A percentile compares a stretch with the other conserved stretches of the same genome.
Evolutionary conservation across 108 stramenopile species (phyloP).

Genomic region (Cylindrotheca fusiformis): DNA sequence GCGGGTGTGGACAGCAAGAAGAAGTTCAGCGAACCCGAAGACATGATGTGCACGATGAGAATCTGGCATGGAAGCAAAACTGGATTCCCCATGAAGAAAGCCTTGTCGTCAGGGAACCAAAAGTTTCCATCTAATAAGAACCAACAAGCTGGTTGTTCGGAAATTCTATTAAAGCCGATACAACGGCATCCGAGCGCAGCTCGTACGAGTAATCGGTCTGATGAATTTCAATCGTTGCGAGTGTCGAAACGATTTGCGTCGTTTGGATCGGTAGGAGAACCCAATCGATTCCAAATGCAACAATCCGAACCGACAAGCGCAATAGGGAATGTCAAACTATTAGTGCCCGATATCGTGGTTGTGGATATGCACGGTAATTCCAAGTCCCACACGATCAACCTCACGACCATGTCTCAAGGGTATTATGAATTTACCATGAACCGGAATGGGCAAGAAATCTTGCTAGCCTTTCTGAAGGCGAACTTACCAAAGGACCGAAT

Average conservation of each 20-base stretch:
- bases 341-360: slow-evolving; percentile 13
- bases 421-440: slow-evolving; percentile 28
- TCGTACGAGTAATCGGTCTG: not conserved
- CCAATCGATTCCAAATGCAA: not conserved
- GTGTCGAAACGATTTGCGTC: slow-evolving; percentile 24
- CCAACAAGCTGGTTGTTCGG: not conserved
- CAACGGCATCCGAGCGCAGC: not conserved
- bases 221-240: slow-evolving; percentile 2
- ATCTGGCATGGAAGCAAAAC: slow-evolving; percentile 22
- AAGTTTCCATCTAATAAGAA: not conserved
- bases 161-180: slow-evolving; percentile 3
- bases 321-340: slow-evolving; percentile 7
- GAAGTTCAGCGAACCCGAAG: slow-evolving; percentile 7
- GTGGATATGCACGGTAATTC: slow-evolving; percentile 12
- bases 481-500: slow-evolving; percentile 18
- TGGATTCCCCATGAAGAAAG: not conserved
- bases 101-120: not conserved
- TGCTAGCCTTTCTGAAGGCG: slow-evolving; percentile 31
- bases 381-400: slow-evolving; percentile 2
- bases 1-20: not conserved
- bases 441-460: slow-evolving; percentile 25
- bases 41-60: slow-evolving; percentile 31
- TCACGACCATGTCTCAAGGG: slow-evolving; percentile 22
- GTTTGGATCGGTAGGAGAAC: slow-evolving; percentile 5
- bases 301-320: not conserved